These are phyloP conservation scores for Trichosporon sp. DNA, from an alignment of 1,284 basidiomycete genomes.

Conservation along the genomic window DNA sequence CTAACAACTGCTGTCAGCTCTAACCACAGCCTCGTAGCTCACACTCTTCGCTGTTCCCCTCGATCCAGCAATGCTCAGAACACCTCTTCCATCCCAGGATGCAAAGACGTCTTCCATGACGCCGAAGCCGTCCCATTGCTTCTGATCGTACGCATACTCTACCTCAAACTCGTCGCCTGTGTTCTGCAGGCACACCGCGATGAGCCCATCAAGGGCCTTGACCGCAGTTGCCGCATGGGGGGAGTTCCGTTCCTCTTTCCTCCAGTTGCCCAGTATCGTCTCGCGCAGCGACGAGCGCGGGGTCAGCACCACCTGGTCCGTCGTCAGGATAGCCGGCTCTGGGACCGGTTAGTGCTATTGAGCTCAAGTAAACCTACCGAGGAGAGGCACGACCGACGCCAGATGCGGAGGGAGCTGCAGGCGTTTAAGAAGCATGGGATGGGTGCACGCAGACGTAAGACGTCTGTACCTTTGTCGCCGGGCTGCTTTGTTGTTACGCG, in stretches of 20 bases:
- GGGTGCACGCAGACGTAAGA: not conserved
- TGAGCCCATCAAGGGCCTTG: slow-evolving; percentile 26
- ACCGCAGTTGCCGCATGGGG: not conserved
- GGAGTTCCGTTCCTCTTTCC: not conserved
- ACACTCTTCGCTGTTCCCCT: slow-evolving; percentile 43
- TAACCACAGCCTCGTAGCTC: slow-evolving; percentile 13
- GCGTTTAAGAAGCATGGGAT: slow-evolving; percentile 45
- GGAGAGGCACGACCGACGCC: slow-evolving; percentile 23
- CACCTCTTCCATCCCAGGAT: slow-evolving; percentile 26
- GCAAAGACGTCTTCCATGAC: slow-evolving; percentile 9
- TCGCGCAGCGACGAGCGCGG: slow-evolving; percentile 17
- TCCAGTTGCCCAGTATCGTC: not conserved
- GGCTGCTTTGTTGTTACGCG: not conserved
- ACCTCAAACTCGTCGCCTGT: not conserved
- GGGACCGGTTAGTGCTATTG: not conserved
- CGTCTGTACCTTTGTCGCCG: not conserved
- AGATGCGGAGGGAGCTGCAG: slow-evolving; percentile 28
- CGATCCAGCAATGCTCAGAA: slow-evolving; percentile 41
- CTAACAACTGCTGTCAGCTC: slow-evolving; percentile 31
- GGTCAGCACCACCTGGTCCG: slow-evolving; percentile 41
- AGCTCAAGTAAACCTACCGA: slow-evolving; percentile 24
- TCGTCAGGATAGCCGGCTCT: slow-evolving; percentile 31
- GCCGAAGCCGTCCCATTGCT: slow-evolving; percentile 37
- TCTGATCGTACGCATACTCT: not conserved
- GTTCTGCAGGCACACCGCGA: slow-evolving; percentile 18